Evolutionary conservation across 352 stramenopile species (phyloP), one percentile per base, ranked within the genome.

Genomic region (Paralagenidium karlingii): DNA sequence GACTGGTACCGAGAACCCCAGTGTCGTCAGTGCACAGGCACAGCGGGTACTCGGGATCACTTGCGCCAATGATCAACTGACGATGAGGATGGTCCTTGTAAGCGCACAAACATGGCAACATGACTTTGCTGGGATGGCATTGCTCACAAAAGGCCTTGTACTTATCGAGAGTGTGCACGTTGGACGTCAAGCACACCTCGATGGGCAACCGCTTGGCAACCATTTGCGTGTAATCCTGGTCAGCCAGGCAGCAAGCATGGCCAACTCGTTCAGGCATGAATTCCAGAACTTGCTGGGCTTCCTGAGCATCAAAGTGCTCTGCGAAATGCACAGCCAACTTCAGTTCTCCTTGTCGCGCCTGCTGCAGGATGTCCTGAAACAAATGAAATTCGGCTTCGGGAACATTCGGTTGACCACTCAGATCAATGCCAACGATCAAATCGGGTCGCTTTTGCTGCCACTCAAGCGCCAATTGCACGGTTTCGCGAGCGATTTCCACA

Each of bases 11-110:
- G 36, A 97, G 82, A 11, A 97, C 75, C 24, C 91, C 89, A 21
- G 81, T 67, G 62, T 97, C 91, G 48, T 97, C 91, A 3, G 91
- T 97, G 51, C 82, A 94, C 11, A 97, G 61, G 43, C 71, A 85
- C 40, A 96, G 59, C 3, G 87, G 87, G 51, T 96, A 83, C 50
- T 54, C 38, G 30, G 30, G 19, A 7, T 3, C 7, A 7, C 7
- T 3, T 7, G 22, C 22, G 25, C 53, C 48, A 49, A 52, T 52
- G 15, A 87, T 56, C 13, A 87, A 47, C 36, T 60, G 60, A 13
- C 68, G 53, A 45, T 92, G 75, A 34, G 86, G 85, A 56, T 97
- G 89, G 37, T 58, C 69, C 32, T 54, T 58, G 25, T 95, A 82
- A 67, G 64, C 51, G 58, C 60, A 69, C 61, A 60, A 49, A 48